Evolutionary conservation across 106 monocot genomes (phyloP).

Genomic region (Phalaenopsis aphrodite): DNA sequence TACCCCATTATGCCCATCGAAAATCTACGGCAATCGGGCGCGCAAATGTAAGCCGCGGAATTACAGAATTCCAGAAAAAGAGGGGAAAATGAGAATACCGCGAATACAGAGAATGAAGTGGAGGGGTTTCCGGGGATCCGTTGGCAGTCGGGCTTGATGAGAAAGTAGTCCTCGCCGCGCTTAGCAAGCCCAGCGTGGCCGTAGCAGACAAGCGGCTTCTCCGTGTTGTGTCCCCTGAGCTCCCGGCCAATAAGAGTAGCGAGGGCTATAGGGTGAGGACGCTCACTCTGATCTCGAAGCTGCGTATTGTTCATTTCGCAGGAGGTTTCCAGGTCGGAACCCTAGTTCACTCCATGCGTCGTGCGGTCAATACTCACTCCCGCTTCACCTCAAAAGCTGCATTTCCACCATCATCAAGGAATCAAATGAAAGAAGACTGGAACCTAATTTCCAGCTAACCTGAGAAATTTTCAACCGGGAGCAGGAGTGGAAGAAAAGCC

Average conservation of each 20-base stretch:
- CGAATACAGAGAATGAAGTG: conserved; percentile 86
- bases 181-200: conserved; percentile 79
- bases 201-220: conserved; percentile 47
- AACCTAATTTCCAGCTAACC: background rate
- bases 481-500: background rate
- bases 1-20: conserved; percentile 96
- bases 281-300: conserved; percentile 24
- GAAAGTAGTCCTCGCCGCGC: conserved; percentile 85
- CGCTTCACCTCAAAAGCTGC: background rate
- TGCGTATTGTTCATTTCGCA: conserved; percentile 24
- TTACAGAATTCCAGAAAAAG: background rate
- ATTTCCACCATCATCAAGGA: background rate
- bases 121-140: conserved; percentile 55
- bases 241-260: conserved; percentile 91
- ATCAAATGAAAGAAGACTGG: background rate
- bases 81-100: conserved; percentile 29
- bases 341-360: conserved; percentile 2
- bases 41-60: background rate
- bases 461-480: background rate
- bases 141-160: conserved; percentile 64
- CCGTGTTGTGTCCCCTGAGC: conserved; percentile 50
- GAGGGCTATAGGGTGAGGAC: conserved; percentile 48
- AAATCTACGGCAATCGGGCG: conserved; percentile 33
- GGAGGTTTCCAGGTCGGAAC: background rate
- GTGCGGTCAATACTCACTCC: background rate